Conservation (phyloP, 2,329 filamentous ascomycete species). For the Ophiostoma piceae region DNA sequence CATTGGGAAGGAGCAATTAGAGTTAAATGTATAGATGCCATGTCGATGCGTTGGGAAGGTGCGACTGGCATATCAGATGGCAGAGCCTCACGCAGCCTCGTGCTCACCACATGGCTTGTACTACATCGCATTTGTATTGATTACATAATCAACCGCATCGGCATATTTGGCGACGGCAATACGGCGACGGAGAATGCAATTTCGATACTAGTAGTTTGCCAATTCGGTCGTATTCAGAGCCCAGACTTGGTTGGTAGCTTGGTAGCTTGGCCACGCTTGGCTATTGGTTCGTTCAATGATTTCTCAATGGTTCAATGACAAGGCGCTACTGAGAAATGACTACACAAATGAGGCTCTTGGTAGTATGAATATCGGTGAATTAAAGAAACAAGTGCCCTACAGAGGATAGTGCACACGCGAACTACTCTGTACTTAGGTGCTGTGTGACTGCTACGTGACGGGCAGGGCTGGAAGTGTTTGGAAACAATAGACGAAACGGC, state of each 20-base stretch:
- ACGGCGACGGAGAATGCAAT: not conserved
- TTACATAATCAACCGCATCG: not conserved
- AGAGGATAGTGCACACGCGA: no score
- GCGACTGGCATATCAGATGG: not conserved
- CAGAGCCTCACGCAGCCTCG: not conserved
- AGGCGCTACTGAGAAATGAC: conserved; percentile 1
- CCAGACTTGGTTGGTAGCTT: not conserved
- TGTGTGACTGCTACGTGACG: no score
- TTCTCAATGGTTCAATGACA: not conserved
- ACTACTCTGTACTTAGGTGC: no score
- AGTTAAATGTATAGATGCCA: not conserved
- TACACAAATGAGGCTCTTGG: not conserved
- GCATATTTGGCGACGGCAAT: not conserved
- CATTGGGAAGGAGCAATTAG: no score
- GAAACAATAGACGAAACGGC: conserved; percentile 1
- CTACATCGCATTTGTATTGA: not conserved
- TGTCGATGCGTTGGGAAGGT: not conserved
- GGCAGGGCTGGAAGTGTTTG: not conserved
- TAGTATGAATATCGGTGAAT: not conserved
- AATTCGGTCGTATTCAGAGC: not conserved
- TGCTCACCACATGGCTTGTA: not conserved
- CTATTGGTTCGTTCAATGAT: not conserved
- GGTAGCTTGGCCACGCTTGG: not conserved
- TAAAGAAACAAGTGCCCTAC: not conserved
- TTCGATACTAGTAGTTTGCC: not conserved